A percentile compares a stretch with the other conserved stretches of the same genome.
Evolutionary conservation across 2,329 filamentous ascomycete genomes (phyloP).

Genomic region (Ustulina deusta): DNA sequence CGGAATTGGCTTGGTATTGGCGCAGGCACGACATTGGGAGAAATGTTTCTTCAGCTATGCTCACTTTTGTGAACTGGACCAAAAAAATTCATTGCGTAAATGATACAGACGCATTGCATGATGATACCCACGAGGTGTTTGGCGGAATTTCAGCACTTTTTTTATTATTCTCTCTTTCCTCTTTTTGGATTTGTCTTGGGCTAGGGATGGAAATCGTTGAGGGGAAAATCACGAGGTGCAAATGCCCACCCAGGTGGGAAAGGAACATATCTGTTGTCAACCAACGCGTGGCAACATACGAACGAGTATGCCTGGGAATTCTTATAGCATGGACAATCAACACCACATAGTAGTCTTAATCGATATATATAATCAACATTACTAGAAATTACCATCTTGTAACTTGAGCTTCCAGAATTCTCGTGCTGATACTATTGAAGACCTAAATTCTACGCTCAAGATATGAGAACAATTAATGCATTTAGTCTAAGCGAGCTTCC

Average conservation of each 20-base stretch:
- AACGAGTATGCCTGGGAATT: not conserved
- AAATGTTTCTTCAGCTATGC: not conserved
- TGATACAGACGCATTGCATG: constrained; percentile 12
- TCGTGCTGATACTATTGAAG: not conserved
- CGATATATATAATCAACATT: not conserved
- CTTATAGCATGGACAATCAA: constrained; percentile 20
- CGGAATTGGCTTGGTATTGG: not conserved
- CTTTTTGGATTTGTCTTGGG: constrained; percentile 5
- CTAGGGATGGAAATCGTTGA: not conserved
- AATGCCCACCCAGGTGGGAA: not conserved
- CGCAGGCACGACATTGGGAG: not conserved
- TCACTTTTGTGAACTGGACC: not conserved
- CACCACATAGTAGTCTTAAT: constrained; percentile 16
- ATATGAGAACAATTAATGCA: too few relatives aligned
- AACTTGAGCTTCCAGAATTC: not conserved
- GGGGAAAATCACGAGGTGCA: not conserved
- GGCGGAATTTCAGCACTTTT: not conserved
- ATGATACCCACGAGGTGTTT: constrained; percentile 35
- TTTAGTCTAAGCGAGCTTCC: too few relatives aligned
- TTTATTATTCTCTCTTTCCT: not conserved
- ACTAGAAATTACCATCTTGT: not conserved
- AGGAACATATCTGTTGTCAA: not conserved
- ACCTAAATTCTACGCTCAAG: not conserved
- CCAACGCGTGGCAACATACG: constrained; percentile 3
- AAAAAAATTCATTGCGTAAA: constrained; percentile 11